These are phyloP conservation scores for Termitomyces sp. DNA, from an alignment of 768 basidiomycete species.

Conservation along the genomic window DNA sequence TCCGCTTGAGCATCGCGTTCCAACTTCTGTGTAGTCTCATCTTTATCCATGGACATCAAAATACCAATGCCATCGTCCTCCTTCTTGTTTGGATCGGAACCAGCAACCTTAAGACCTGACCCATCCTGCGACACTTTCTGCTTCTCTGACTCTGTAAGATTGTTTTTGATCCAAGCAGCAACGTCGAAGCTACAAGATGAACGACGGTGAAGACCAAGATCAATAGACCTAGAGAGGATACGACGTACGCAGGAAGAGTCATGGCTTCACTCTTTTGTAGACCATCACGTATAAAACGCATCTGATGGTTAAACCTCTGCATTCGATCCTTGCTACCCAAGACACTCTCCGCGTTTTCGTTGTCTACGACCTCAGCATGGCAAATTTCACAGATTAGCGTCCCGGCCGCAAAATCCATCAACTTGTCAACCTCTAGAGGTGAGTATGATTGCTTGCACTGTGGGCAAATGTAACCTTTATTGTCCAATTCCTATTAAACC, in stretches of 20 bases:
- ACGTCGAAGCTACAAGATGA: constrained; percentile 65
- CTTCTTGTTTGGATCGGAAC: constrained; percentile 52
- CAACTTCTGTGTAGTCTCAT: constrained; percentile 64
- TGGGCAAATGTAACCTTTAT: constrained; percentile 96
- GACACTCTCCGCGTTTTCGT: constrained; percentile 85
- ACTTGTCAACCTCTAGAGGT: constrained; percentile 77
- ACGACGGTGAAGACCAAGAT: not conserved
- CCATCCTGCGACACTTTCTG: constrained; percentile 47
- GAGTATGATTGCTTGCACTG: constrained; percentile 81
- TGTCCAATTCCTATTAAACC: constrained; percentile 78
- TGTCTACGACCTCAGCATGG: constrained; percentile 80
- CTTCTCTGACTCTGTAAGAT: constrained; percentile 60
- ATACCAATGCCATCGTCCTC: constrained; percentile 80
- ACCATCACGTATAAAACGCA: constrained; percentile 82
- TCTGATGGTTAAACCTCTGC: constrained; percentile 91
- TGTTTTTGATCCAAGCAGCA: constrained; percentile 71
- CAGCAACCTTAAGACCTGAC: constrained; percentile 67
- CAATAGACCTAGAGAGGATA: not conserved
- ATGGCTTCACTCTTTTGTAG: constrained; percentile 87
- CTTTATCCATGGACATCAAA: constrained; percentile 86
- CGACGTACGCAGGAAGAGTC: constrained; percentile 72
- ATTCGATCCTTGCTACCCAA: constrained; percentile 88
- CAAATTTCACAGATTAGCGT: constrained; percentile 86
- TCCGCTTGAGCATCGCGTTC: constrained; percentile 81
- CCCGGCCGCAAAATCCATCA: constrained; percentile 67